Percentiles rank a stretch among this genome's conserved stretches.
Evolutionary conservation across 2,329 filamentous ascomycete genomes (phyloP).

Genomic region (Sclerotinia spermophila): DNA sequence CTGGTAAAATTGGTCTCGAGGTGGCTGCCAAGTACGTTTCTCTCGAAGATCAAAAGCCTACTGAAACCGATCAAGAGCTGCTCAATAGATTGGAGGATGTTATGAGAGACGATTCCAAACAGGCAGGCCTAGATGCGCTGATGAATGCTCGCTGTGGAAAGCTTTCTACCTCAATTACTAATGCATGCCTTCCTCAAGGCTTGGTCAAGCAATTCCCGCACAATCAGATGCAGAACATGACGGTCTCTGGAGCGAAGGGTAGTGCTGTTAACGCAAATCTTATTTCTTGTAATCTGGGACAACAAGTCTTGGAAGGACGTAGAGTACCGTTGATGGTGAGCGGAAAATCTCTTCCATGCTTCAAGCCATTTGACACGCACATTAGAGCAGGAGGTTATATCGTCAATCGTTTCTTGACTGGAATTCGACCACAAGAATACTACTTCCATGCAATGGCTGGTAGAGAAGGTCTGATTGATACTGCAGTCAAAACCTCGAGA

Average conservation of each 20-base stretch:
- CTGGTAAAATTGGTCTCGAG: constrained; percentile 67
- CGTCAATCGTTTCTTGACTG: constrained; percentile 93
- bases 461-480: constrained; percentile 96
- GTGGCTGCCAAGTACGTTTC: constrained; percentile 88
- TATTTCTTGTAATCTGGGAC: constrained; percentile 95
- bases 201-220: constrained; percentile 89
- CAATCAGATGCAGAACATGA: constrained; percentile 99
- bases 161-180: constrained; percentile 76
- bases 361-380: constrained; percentile 85
- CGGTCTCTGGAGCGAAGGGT: constrained; percentile 92
- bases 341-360: constrained; percentile 92
- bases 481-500: constrained; percentile 94
- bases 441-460: constrained; percentile 99
- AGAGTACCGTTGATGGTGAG: constrained; percentile 97
- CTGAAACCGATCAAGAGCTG: constrained; percentile 67
- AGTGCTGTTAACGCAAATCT: constrained; percentile 90
- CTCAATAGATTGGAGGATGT: constrained; percentile 81
- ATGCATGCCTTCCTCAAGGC: constrained; percentile 72
- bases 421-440: constrained; percentile 94
- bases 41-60: constrained; percentile 60
- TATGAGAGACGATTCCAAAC: constrained; percentile 84
- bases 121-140: constrained; percentile 82
- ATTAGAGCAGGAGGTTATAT: constrained; percentile 91
- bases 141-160: constrained; percentile 67
- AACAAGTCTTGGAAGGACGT: constrained; percentile 92